Evolutionary conservation across 2,329 filamentous ascomycete genomes (phyloP).

Genomic region (Pestalotiopsis fici): DNA sequence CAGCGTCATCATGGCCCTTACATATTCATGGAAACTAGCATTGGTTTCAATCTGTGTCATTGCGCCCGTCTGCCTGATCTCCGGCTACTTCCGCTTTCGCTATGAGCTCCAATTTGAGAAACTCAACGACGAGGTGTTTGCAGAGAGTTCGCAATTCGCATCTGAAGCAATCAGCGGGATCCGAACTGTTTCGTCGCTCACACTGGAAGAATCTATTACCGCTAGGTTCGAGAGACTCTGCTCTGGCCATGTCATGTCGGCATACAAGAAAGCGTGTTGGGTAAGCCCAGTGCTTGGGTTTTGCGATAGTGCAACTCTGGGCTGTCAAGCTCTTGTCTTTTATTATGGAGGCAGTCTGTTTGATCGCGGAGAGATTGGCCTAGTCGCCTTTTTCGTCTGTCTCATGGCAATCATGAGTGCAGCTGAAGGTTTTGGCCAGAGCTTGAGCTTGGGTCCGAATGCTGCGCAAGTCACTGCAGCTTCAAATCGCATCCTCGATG

Average conservation of each 20-base stretch:
- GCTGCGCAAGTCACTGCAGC: slow-evolving; percentile 84
- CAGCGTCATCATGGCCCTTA: slow-evolving; percentile 51
- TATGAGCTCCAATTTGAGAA: slow-evolving; percentile 76
- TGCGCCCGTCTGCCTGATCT: slow-evolving; percentile 74
- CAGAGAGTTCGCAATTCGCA: slow-evolving; percentile 79
- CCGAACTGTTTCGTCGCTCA: slow-evolving; percentile 87
- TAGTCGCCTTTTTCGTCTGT: slow-evolving; percentile 90
- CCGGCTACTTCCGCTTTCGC: slow-evolving; percentile 82
- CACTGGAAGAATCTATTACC: slow-evolving; percentile 71
- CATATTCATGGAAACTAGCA: slow-evolving; percentile 83
- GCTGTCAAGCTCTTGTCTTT: slow-evolving; percentile 81
- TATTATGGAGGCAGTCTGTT: slow-evolving; percentile 87
- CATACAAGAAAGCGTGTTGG: slow-evolving; percentile 62
- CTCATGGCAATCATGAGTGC: slow-evolving; percentile 88
- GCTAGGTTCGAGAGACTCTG: slow-evolving; percentile 56
- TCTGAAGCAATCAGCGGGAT: slow-evolving; percentile 93
- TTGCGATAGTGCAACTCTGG: slow-evolving; percentile 84
- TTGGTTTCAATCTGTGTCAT: slow-evolving; percentile 74
- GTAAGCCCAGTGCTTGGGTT: slow-evolving; percentile 72
- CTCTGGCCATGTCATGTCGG: slow-evolving; percentile 55
- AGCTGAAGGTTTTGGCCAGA: slow-evolving; percentile 84
- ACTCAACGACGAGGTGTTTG: slow-evolving; percentile 77
- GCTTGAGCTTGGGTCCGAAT: slow-evolving; percentile 87
- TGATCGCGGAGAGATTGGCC: slow-evolving; percentile 65
- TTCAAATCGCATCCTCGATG: slow-evolving; percentile 86